Evolutionary conservation across 2,329 filamentous ascomycete species (phyloP).

Genomic region (Clarireedia hainanense): DNA sequence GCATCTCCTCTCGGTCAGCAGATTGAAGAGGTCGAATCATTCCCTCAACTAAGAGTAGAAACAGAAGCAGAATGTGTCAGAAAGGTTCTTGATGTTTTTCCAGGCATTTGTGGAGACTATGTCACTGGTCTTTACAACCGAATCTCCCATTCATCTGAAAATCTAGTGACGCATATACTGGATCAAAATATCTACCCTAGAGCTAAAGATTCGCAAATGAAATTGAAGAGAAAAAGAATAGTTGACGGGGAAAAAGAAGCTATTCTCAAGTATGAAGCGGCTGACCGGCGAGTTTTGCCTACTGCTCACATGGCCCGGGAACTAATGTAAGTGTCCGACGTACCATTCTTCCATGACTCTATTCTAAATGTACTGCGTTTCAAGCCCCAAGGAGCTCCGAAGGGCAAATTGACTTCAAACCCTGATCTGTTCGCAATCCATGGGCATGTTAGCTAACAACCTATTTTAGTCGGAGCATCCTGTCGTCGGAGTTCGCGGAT

Average conservation of each 20-base stretch:
- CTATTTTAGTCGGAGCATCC: constrained; percentile 16
- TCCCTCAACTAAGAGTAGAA: background rate
- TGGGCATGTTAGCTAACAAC: background rate
- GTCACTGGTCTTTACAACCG: constrained; percentile 32
- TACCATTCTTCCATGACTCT: background rate
- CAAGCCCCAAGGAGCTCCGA: no score
- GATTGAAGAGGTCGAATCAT: background rate
- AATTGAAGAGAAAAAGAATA: constrained; percentile 31
- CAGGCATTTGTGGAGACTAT: constrained; percentile 37
- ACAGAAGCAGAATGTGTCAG: constrained; percentile 24
- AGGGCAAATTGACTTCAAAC: no score
- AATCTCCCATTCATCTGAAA: constrained; percentile 17
- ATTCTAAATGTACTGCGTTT: background rate
- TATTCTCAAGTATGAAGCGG: constrained; percentile 27
- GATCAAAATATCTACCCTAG: constrained; percentile 37
- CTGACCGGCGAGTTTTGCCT: constrained; percentile 18
- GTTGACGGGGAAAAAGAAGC: constrained; percentile 31
- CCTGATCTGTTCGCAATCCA: no score
- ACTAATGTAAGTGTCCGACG: constrained; percentile 7
- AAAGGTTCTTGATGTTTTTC: constrained; percentile 37
- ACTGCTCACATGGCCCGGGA: constrained; percentile 4
- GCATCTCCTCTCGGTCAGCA: background rate
- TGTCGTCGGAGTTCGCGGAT: constrained; percentile 29
- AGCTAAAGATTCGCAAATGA: constrained; percentile 29
- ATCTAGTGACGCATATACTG: constrained; percentile 32